Conservation (phyloP, 805 yeast species). For the Wickerhamomyces canadensis region DNA sequence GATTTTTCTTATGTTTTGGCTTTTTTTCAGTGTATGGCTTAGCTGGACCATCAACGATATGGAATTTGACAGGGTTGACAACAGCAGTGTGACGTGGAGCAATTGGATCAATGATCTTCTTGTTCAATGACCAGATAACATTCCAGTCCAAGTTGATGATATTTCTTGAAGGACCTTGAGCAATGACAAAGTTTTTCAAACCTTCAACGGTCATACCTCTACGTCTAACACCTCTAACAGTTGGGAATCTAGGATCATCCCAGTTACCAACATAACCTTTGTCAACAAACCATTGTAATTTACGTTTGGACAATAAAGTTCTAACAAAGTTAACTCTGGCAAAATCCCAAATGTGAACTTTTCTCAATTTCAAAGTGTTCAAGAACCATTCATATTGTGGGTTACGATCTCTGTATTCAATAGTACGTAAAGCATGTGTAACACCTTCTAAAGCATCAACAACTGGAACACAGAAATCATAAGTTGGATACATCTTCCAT, state of each 20-base stretch:
- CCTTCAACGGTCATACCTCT: conserved; percentile 99
- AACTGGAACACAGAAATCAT: conserved; percentile 97
- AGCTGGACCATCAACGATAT: conserved; percentile 64
- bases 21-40: conserved; percentile 59
- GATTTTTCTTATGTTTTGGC: conserved; percentile 93
- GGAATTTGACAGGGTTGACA: conserved; percentile 65
- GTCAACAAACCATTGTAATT: conserved; percentile 98
- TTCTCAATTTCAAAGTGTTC: conserved; percentile 72
- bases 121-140: conserved; percentile 95
- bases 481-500: conserved; percentile 98
- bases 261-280: conserved; percentile 81
- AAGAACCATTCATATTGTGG: conserved; percentile 98
- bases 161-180: conserved; percentile 98
- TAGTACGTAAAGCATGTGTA: conserved; percentile 96
- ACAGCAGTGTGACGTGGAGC: conserved; percentile 95
- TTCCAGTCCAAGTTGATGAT: conserved; percentile 97
- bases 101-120: conserved; percentile 93
- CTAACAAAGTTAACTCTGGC: conserved; percentile 95
- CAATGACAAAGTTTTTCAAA: conserved; percentile 82
- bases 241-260: conserved; percentile 99
- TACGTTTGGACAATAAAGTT: conserved; percentile 93
- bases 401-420: conserved; percentile 98
- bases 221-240: conserved; percentile 98
- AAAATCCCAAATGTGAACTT: conserved; percentile 97
- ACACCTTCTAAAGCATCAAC: conserved; percentile 96